These are phyloP conservation scores for Daedaleopsis nitida DNA, from an alignment of 768 basidiomycete genomes.

Conservation along the genomic window DNA sequence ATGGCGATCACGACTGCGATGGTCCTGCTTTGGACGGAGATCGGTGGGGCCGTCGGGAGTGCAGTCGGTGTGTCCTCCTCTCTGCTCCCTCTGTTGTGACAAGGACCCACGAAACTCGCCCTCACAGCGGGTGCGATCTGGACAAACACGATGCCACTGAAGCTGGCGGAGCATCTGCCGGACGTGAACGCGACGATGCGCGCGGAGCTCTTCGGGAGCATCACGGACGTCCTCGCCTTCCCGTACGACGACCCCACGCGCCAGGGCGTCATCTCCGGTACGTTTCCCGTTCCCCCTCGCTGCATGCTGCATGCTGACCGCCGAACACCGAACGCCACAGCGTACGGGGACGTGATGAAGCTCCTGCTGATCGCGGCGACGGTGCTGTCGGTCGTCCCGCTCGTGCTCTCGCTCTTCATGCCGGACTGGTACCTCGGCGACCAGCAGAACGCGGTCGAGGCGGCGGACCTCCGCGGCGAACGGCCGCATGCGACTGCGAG, in stretches of 20 bases:
- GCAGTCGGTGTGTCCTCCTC: constrained; percentile 33
- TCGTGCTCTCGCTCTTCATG: constrained; percentile 59
- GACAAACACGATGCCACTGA: constrained; percentile 65
- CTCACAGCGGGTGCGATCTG: constrained; percentile 68
- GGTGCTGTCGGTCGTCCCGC: constrained; percentile 54
- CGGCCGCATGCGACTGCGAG: not conserved
- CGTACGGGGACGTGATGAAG: constrained; percentile 33
- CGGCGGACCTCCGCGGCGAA: constrained; percentile 21
- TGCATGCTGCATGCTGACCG: constrained; percentile 28
- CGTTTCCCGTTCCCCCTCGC: constrained; percentile 23
- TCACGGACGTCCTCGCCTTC: constrained; percentile 50
- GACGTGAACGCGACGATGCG: constrained; percentile 45
- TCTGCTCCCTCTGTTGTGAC: constrained; percentile 35
- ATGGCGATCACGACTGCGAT: constrained; percentile 45
- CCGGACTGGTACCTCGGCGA: constrained; percentile 70
- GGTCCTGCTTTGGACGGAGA: constrained; percentile 47
- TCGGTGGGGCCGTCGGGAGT: constrained; percentile 47
- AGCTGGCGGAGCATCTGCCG: constrained; percentile 58
- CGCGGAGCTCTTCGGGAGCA: constrained; percentile 54
- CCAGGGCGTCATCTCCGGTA: constrained; percentile 36
- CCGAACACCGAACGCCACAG: constrained; percentile 32
- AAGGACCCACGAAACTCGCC: too few relatives aligned
- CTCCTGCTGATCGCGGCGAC: constrained; percentile 36
- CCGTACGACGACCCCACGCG: constrained; percentile 59
- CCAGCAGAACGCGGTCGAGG: constrained; percentile 68